These are phyloP conservation scores for Citrus medica DNA, from an alignment of 345 rosid genomes.

Conservation along the genomic window DNA sequence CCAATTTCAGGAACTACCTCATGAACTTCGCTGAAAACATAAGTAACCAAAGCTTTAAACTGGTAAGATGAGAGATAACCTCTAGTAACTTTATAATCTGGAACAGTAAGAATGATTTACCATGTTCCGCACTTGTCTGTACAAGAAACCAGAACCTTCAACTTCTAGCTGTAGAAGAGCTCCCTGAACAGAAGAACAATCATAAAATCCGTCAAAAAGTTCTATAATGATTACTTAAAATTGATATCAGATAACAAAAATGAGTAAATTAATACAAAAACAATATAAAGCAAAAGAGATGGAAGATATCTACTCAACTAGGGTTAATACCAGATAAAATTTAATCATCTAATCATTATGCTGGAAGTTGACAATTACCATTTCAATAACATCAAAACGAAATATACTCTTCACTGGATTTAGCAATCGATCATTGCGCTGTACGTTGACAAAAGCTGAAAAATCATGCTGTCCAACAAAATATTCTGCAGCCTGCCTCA, in stretches of 20 bases:
- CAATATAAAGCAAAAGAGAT: not conserved
- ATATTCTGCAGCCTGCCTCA: constrained; percentile 68
- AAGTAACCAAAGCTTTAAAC: not conserved
- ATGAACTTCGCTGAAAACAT: not conserved
- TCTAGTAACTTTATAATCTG: not conserved
- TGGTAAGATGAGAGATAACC: not conserved
- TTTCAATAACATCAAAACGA: constrained; percentile 60
- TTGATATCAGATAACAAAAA: too few species aligned
- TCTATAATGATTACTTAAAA: not conserved
- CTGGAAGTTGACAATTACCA: constrained; percentile 40
- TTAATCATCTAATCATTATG: not conserved
- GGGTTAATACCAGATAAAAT: not conserved
- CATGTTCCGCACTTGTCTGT: constrained; percentile 94
- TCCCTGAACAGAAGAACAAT: constrained; percentile 42
- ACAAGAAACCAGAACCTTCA: constrained; percentile 88
- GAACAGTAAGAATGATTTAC: constrained; percentile 27
- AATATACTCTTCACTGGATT: constrained; percentile 70
- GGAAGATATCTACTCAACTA: not conserved
- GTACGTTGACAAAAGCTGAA: constrained; percentile 85
- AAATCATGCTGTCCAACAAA: constrained; percentile 75
- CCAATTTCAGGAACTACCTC: not conserved
- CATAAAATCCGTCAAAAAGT: not conserved
- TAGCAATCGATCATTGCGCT: constrained; percentile 58
- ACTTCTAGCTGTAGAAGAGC: constrained; percentile 78
- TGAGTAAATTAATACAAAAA: too few species aligned